Percentiles rank a stretch among this genome's conserved stretches.
Conservation (phyloP, 2,329 filamentous ascomycete genomes). For the Lasiodiplodia gonubiensis region DNA sequence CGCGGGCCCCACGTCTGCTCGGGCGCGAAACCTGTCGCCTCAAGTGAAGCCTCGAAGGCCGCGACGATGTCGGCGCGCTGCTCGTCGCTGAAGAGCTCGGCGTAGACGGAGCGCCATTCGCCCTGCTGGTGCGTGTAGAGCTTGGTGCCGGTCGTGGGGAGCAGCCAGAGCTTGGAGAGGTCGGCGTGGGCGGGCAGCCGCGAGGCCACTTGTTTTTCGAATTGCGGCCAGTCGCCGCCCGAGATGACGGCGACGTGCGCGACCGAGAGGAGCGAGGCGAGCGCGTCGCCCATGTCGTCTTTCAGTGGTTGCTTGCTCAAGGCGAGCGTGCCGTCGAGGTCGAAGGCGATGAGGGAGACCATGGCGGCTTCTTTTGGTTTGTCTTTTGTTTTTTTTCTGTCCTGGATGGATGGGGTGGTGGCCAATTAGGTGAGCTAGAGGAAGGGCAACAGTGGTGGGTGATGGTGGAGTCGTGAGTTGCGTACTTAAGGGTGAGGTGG, state of each 20-base stretch:
- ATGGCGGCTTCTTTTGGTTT: conserved; percentile 29
- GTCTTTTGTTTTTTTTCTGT: not conserved
- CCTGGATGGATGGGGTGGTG: not conserved
- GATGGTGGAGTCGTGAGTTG: not conserved
- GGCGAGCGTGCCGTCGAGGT: conserved; percentile 48
- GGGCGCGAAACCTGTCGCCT: conserved; percentile 46
- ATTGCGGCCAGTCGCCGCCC: conserved; percentile 51
- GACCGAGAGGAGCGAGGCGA: conserved; percentile 46
- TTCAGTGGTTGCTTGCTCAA: conserved; percentile 46
- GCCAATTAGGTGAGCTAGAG: too few relatives aligned
- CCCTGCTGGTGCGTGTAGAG: conserved; percentile 44
- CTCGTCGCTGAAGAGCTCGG: conserved; percentile 47
- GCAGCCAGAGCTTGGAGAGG: conserved; percentile 49
- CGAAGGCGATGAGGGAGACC: conserved; percentile 47
- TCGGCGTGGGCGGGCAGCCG: conserved; percentile 45
- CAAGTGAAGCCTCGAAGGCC: conserved; percentile 45
- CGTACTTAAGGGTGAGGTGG: not conserved
- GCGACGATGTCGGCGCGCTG: conserved; percentile 40
- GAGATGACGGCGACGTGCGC: conserved; percentile 51
- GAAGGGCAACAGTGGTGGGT: not conserved
- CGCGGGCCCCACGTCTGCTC: conserved; percentile 48
- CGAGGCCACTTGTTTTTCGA: conserved; percentile 49
- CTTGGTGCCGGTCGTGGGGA: conserved; percentile 52
- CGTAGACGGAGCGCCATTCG: conserved; percentile 45
- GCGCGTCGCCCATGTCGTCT: conserved; percentile 42